Base-by-base conservation (phyloP, 2,329 filamentous ascomycete genomes). In the Cytospora mali region DNA sequence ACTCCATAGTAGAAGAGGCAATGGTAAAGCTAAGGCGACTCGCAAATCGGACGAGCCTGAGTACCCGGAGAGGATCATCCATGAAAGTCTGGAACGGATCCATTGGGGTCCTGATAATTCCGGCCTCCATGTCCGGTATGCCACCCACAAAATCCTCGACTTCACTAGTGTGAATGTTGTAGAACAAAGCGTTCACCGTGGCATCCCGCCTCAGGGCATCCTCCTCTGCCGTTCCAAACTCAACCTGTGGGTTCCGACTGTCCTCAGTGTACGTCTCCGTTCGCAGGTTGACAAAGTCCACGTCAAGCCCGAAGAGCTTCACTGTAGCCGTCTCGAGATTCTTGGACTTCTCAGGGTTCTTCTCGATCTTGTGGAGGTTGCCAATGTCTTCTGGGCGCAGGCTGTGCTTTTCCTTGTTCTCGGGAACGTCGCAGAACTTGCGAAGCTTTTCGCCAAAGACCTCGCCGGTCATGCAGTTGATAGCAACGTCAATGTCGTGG, bases 311-410 rank as follows among this genome's bases (percentile, higher is more conserved):
- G 71, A 97, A 88, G 62, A 98, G 87, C 67, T 84, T 90, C 27
- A 91, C 92, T 11, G 92, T 96, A 55, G 92, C 91, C 0, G 94
- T 98, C 76, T 96, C 94, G 16, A 98, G 84, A 73, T 98, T 92
- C 77, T 98, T 98, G 23, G 93, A 97, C 77, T 97, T 97, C 71
- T 97, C 93, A 0, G 93, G 94, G 73, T 98, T 98, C 62, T 89
- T 89, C 58, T 90, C 89, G 68, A 97, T 94, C 75, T 92, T 96
- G 80, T 97, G 90, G 33, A 97, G 81, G 66, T 86, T 89, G 55
- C 90, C 88, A 58, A 95, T 81, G 62, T 88, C 88, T 58, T 83
- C 82, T 21, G 76, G 72, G 31, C 74, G 73, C 55, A 88, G 80
- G 11, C 75, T 77, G 69, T 93, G 89, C 70, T 86, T 88, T 57